Conservation (phyloP, 345 rosid species). For the Eucalyptus grandis region DNA sequence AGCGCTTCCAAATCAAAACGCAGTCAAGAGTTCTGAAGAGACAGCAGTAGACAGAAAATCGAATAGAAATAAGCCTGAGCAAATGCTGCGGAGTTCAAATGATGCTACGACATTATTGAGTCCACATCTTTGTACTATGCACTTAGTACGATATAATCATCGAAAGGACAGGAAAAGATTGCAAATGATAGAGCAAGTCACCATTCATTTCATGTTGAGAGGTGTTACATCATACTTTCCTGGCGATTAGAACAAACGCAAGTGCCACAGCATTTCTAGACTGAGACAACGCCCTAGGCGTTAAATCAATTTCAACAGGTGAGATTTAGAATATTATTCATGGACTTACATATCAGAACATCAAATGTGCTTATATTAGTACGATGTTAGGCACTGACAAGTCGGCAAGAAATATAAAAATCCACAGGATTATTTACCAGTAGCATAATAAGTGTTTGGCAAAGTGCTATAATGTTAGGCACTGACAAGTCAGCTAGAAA, state of each 20-base stretch:
- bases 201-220: not conserved
- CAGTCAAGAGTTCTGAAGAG: not conserved
- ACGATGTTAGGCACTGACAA: not conserved
- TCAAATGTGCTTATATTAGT: not conserved
- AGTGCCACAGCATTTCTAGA: not conserved
- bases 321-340: not conserved
- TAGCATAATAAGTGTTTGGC: not conserved
- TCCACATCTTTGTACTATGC: not conserved
- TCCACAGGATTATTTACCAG: not conserved
- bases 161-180: not conserved
- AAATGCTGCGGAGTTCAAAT: not conserved
- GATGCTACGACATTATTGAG: not conserved
- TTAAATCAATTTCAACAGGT: not conserved
- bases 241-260: not conserved
- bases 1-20: not conserved
- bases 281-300: not conserved
- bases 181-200: not conserved
- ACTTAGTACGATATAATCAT: not conserved
- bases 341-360: not conserved
- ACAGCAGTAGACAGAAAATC: not conserved
- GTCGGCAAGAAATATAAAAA: not conserved
- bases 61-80: not conserved
- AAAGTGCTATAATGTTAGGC: not conserved
- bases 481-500: not conserved
- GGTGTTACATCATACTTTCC: not conserved